phyloP scores from a whole-genome alignment of 768 basidiomycete genomes.

The Tylopilus rubrobrunneus region DNA sequence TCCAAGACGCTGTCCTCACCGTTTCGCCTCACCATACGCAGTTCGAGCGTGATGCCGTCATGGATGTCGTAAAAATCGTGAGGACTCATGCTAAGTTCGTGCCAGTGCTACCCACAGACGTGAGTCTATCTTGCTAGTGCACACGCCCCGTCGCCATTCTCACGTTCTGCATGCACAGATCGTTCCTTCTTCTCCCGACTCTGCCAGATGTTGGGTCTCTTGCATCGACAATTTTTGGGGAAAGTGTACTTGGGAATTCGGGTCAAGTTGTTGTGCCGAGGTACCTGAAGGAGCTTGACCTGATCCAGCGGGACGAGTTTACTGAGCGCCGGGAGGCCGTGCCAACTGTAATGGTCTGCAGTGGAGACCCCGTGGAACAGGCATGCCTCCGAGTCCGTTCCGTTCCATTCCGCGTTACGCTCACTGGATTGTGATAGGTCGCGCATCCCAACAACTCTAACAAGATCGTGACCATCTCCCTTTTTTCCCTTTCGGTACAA shows the following conservation, averaged over 20 bases:
- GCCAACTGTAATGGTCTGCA: slow-evolving; percentile 88
- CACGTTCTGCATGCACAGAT: slow-evolving; percentile 88
- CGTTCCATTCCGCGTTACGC: not conserved
- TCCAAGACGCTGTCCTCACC: slow-evolving; percentile 81
- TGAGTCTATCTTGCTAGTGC: slow-evolving; percentile 39
- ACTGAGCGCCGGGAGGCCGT: slow-evolving; percentile 53
- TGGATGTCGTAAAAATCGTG: slow-evolving; percentile 88
- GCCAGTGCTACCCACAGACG: slow-evolving; percentile 77
- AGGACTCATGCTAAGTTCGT: too few relatives aligned
- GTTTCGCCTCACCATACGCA: slow-evolving; percentile 90
- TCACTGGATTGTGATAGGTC: slow-evolving; percentile 47
- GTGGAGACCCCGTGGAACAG: slow-evolving; percentile 94
- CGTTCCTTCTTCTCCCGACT: slow-evolving; percentile 82
- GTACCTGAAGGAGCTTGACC: slow-evolving; percentile 73
- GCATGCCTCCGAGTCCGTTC: slow-evolving; percentile 44
- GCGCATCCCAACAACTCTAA: slow-evolving; percentile 90
- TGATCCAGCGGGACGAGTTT: slow-evolving; percentile 35
- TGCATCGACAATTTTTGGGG: slow-evolving; percentile 95
- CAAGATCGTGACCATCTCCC: slow-evolving; percentile 93
- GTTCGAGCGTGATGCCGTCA: slow-evolving; percentile 86
- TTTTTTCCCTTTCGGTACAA: slow-evolving; percentile 91
- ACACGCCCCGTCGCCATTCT: slow-evolving; percentile 9
- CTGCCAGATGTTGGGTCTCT: slow-evolving; percentile 98
- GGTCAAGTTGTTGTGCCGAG: slow-evolving; percentile 92
- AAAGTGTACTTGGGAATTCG: slow-evolving; percentile 97